Evolutionary conservation across 305 asterid species (phyloP).

Genomic region (Lippia alba): DNA sequence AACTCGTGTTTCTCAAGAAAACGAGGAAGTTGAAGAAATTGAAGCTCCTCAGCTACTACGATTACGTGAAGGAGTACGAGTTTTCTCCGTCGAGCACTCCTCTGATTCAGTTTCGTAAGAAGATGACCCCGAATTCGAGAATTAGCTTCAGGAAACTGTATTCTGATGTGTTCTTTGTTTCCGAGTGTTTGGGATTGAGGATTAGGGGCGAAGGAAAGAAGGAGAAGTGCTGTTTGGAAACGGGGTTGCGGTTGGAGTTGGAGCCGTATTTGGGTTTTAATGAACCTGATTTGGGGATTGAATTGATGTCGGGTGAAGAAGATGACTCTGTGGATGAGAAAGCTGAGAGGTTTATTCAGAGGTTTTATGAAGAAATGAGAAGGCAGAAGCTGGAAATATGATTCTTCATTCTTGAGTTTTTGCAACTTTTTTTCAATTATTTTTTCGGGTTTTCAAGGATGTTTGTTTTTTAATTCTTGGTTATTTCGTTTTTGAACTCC

Average conservation of each 20-base stretch:
- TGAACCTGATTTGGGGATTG: conserved; percentile 11
- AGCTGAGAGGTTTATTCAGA: conserved; percentile 68
- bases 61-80: conserved; percentile 54
- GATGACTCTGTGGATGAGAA: conserved; percentile 56
- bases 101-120: conserved; percentile 33
- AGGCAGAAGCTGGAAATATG: conserved; percentile 45
- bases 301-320: conserved; percentile 1
- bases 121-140: conserved; percentile 30
- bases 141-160: conserved; percentile 33
- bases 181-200: conserved; percentile 44
- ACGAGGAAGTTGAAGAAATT: conserved; percentile 37
- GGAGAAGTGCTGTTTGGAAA: conserved; percentile 20
- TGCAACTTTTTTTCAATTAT: neutral
- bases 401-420: neutral
- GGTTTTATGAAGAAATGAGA: conserved; percentile 65
- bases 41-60: conserved; percentile 34
- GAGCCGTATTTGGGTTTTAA: conserved; percentile 24
- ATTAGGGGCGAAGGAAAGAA: conserved; percentile 1
- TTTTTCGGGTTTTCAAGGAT: neutral
- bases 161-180: conserved; percentile 31
- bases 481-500: neutral
- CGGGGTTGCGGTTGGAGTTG: conserved; percentile 30
- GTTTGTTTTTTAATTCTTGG: neutral
- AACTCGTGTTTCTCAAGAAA: conserved; percentile 39
- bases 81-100: conserved; percentile 64